Conservation (phyloP, 2,329 filamentous ascomycete species). For the Raffaelea albimanens region DNA sequence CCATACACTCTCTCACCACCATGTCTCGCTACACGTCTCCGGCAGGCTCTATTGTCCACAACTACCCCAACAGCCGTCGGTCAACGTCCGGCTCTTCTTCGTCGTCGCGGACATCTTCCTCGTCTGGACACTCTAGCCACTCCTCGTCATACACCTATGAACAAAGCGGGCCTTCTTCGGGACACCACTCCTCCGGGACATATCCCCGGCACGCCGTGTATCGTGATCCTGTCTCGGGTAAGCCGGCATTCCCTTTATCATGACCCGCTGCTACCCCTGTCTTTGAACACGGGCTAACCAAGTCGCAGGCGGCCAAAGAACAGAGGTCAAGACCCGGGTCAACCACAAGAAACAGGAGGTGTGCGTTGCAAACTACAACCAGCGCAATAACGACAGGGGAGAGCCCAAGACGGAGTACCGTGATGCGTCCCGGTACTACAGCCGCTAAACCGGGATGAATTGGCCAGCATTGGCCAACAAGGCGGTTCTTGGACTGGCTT, state of each 20-base stretch:
- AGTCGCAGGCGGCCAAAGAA: background rate
- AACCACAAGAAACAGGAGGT: constrained; percentile 8
- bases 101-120: background rate
- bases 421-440: constrained; percentile 9
- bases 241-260: background rate
- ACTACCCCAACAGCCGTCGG: background rate
- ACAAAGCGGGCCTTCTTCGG: background rate
- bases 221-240: constrained; percentile 3
- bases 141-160: background rate
- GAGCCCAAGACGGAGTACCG: constrained; percentile 8
- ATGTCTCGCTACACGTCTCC: background rate
- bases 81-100: background rate
- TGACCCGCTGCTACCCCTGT: background rate
- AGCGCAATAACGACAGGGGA: constrained; percentile 1
- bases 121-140: background rate
- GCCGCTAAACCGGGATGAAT: background rate
- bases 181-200: background rate
- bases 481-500: no score
- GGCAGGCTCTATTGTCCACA: background rate
- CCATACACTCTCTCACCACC: background rate
- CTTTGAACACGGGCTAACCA: background rate
- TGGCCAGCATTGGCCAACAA: no score
- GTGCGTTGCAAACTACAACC: constrained; percentile 8
- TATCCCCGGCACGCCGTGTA: background rate
- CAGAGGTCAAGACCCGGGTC: background rate